A percentile compares a stretch with the other conserved stretches of the same genome.
phyloP scores from a whole-genome alignment of 345 rosid genomes.

The Clausena lansium region DNA sequence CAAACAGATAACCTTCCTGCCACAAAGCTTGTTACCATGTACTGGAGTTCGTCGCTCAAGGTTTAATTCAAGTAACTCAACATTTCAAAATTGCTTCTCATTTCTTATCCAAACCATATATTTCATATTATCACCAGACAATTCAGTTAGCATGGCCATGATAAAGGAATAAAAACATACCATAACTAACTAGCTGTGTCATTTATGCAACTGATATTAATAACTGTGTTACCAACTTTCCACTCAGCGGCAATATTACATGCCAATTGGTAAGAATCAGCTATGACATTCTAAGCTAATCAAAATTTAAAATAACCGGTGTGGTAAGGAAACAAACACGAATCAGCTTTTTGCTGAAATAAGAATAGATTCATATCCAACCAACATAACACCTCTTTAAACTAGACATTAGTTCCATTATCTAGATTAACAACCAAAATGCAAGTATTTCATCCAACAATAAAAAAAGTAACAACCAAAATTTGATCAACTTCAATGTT shows the following conservation, averaged over 20 bases:
- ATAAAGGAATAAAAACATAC: not conserved
- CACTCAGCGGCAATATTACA: not conserved
- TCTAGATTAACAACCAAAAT: constrained; percentile 4
- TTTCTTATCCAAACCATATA: not conserved
- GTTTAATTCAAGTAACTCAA: too few relatives aligned
- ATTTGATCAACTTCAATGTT: constrained; percentile 3
- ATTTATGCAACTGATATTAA: not conserved
- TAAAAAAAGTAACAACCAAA: constrained; percentile 5
- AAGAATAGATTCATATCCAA: not conserved
- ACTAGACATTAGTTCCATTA: constrained; percentile 9
- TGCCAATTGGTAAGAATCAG: not conserved
- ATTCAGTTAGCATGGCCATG: too few relatives aligned
- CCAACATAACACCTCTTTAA: not conserved
- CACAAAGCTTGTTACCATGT: too few relatives aligned
- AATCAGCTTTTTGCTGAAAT: not conserved
- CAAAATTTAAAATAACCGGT: not conserved
- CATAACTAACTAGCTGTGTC: not conserved
- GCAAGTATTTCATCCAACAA: constrained; percentile 5
- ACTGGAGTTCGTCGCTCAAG: too few relatives aligned
- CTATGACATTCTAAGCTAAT: not conserved
- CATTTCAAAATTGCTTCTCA: not conserved
- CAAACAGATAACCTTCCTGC: too few relatives aligned
- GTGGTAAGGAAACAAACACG: too few relatives aligned
- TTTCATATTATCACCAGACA: not conserved
- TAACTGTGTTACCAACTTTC: not conserved